Percentiles rank a stretch among this genome's conserved stretches.
Evolutionary conservation across 352 stramenopile genomes (phyloP).

Genomic region (Phytophthora litchii): DNA sequence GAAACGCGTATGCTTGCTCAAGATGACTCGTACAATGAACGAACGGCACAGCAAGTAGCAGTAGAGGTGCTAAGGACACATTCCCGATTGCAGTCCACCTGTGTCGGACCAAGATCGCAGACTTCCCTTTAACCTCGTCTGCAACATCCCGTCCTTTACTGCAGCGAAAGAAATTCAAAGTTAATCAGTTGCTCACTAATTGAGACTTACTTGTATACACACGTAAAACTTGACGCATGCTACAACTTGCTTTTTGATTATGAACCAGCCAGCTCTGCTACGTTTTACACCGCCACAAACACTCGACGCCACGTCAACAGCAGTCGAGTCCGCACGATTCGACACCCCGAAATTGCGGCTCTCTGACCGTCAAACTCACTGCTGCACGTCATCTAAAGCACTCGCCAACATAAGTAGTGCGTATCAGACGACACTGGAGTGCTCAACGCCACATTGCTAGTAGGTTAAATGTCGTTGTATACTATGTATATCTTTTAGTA

Average conservation of each 20-base stretch:
- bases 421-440: conserved; percentile 8
- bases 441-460: conserved; percentile 3
- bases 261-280: neutral
- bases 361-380: neutral
- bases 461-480: too few species aligned
- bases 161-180: conserved; percentile 22
- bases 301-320: conserved; percentile 28
- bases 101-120: conserved; percentile 15
- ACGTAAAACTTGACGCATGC: too few species aligned
- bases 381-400: conserved; percentile 8
- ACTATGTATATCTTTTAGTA: too few species aligned
- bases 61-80: conserved; percentile 3
- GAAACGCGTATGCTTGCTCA: too few species aligned
- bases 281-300: neutral
- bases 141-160: conserved; percentile 5
- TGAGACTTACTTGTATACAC: neutral
- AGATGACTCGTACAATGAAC: neutral
- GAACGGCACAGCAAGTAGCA: neutral
- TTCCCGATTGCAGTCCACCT: conserved; percentile 2
- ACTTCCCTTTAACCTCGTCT: conserved; percentile 11
- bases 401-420: conserved; percentile 12
- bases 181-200: too few species aligned
- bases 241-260: conserved; percentile 1
- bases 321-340: conserved; percentile 22
- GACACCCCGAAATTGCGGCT: conserved; percentile 16